Conservation (phyloP, 2,329 filamentous ascomycete genomes). For the Aspergillus phoenicis region DNA sequence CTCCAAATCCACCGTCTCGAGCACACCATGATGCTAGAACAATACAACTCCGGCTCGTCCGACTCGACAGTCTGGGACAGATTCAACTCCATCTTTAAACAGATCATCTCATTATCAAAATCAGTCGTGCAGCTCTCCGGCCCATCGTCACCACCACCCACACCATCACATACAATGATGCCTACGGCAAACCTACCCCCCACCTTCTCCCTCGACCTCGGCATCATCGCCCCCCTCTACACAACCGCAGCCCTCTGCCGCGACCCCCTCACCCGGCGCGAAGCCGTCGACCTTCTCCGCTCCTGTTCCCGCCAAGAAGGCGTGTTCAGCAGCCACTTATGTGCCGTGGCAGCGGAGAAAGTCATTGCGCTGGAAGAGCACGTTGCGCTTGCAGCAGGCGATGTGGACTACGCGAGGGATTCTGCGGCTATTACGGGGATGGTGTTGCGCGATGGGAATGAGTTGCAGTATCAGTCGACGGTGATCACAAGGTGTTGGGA, state of each 20-base stretch:
- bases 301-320: constrained; percentile 26
- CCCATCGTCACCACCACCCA: background rate
- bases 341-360: constrained; percentile 24
- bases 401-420: background rate
- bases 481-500: constrained; percentile 3
- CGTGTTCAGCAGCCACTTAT: constrained; percentile 24
- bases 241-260: constrained; percentile 33
- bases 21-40: constrained; percentile 12
- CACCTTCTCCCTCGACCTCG: constrained; percentile 33
- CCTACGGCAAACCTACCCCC: background rate
- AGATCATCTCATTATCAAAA: constrained; percentile 29
- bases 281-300: constrained; percentile 29
- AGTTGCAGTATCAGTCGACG: too few relatives aligned
- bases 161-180: too few relatives aligned
- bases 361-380: constrained; percentile 28
- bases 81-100: constrained; percentile 26
- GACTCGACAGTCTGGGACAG: constrained; percentile 27
- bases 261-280: constrained; percentile 31
- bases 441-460: too few relatives aligned
- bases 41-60: constrained; percentile 13
- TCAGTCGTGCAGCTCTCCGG: constrained; percentile 22
- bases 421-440: background rate
- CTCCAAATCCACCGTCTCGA: constrained; percentile 7
- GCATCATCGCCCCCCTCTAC: constrained; percentile 29
- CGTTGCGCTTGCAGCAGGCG: background rate